phyloP scores from a whole-genome alignment of 2,329 filamentous ascomycete species.

The Trichoderma citrinoviride region DNA sequence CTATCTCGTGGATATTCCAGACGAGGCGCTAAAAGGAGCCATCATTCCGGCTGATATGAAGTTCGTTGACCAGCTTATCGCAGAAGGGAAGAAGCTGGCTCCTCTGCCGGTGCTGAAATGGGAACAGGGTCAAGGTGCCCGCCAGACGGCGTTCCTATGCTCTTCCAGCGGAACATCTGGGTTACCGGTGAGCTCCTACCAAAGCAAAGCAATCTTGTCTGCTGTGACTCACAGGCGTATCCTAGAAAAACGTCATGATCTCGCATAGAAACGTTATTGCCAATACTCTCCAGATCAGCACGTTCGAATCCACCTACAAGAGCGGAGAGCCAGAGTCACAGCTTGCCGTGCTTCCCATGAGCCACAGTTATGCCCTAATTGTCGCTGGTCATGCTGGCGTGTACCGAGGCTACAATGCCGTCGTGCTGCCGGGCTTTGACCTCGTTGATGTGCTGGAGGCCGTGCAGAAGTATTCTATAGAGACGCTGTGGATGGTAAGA shows the following conservation, averaged over 20 bases:
- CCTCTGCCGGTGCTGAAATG: constrained; percentile 53
- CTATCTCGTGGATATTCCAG: constrained; percentile 63
- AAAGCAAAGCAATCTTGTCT: neutral
- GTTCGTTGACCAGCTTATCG: constrained; percentile 61
- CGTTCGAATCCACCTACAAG: constrained; percentile 38
- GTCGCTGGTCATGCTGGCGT: constrained; percentile 63
- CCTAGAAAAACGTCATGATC: constrained; percentile 74
- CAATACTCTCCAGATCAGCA: constrained; percentile 62
- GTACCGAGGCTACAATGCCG: constrained; percentile 68
- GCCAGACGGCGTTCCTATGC: constrained; percentile 67
- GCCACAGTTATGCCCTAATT: constrained; percentile 75
- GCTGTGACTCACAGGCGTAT: neutral
- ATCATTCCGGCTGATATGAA: constrained; percentile 65
- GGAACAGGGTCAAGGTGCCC: constrained; percentile 57
- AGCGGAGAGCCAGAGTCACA: constrained; percentile 26
- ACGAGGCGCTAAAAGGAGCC: constrained; percentile 53
- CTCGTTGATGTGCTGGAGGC: constrained; percentile 58
- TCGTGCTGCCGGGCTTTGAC: constrained; percentile 73
- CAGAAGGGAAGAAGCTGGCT: constrained; percentile 46
- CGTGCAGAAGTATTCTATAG: constrained; percentile 67
- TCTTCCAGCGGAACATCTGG: constrained; percentile 74
- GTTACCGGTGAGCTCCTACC: constrained; percentile 52
- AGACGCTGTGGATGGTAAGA: constrained; percentile 60
- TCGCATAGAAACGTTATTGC: constrained; percentile 72
- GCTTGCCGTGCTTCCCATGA: constrained; percentile 70